Percentiles rank a stretch among this genome's conserved stretches.
Evolutionary conservation across 306 rosid species (phyloP).

Genomic region (Rosa rugosa): DNA sequence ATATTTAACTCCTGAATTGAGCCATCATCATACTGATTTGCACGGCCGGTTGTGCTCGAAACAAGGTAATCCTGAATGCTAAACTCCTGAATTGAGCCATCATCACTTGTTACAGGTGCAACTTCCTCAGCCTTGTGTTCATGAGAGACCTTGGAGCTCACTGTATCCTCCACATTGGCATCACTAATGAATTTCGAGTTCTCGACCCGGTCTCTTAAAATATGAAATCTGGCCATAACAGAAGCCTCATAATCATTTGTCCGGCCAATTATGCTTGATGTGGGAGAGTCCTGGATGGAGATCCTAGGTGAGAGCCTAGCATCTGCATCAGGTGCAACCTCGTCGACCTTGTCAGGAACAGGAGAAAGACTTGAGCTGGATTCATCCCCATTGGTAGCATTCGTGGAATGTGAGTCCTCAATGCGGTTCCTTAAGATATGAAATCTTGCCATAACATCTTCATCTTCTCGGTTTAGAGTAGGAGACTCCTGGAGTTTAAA

Average conservation of each 20-base stretch:
- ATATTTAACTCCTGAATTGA: constrained; percentile 11
- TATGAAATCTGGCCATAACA: constrained; percentile 51
- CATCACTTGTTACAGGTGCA: constrained; percentile 20
- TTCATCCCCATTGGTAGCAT: constrained; percentile 20
- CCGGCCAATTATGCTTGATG: constrained; percentile 26
- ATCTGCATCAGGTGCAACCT: constrained; percentile 20
- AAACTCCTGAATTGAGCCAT: constrained; percentile 10
- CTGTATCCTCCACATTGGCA: constrained; percentile 9
- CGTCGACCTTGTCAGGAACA: constrained; percentile 32
- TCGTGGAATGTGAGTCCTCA: constrained; percentile 21
- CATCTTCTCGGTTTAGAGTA: constrained; percentile 29
- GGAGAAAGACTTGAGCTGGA: constrained; percentile 36
- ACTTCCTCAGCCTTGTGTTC: neutral
- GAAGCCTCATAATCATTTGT: constrained; percentile 54
- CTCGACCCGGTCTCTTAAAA: constrained; percentile 42
- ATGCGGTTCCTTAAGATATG: constrained; percentile 34
- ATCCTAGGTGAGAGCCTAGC: constrained; percentile 23
- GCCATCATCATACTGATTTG: constrained; percentile 40
- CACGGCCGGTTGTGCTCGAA: constrained; percentile 14
- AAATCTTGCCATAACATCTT: constrained; percentile 39
- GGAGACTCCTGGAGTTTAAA: constrained; percentile 29
- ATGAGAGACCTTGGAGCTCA: constrained; percentile 3
- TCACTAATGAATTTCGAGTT: constrained; percentile 20
- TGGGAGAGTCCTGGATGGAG: constrained; percentile 29
- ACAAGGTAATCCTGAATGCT: constrained; percentile 21